phyloP scores from a whole-genome alignment of 345 rosid genomes.

The Kandelia obovata region DNA sequence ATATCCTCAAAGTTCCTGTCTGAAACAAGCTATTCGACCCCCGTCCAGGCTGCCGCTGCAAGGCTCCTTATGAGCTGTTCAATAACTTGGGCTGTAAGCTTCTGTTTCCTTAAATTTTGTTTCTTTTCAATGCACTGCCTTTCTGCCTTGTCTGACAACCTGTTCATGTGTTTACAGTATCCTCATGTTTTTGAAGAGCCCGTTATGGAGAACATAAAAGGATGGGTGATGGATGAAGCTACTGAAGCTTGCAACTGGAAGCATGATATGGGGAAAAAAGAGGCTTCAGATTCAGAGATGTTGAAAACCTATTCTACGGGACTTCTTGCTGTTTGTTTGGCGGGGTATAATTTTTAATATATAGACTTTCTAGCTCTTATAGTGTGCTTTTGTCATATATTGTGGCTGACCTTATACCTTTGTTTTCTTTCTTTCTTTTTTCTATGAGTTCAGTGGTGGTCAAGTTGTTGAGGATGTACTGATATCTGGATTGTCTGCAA shows the following conservation, averaged over 20 bases:
- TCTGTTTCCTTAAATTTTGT: neutral
- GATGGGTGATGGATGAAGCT: slow-evolving; percentile 84
- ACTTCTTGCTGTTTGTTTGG: slow-evolving; percentile 84
- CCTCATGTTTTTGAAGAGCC: slow-evolving; percentile 90
- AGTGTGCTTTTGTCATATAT: slow-evolving; percentile 13
- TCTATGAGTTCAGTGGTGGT: slow-evolving; percentile 56
- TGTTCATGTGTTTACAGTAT: slow-evolving; percentile 43
- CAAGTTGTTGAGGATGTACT: slow-evolving; percentile 89
- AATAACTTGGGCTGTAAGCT: slow-evolving; percentile 57
- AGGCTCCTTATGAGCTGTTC: slow-evolving; percentile 82
- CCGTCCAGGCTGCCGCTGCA: slow-evolving; percentile 82
- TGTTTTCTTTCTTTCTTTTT: slow-evolving; percentile 2
- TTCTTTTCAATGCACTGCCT: slow-evolving; percentile 5
- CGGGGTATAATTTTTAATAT: slow-evolving; percentile 41
- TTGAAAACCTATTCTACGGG: slow-evolving; percentile 86
- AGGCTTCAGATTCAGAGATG: slow-evolving; percentile 78
- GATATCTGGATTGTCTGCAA: slow-evolving; percentile 84
- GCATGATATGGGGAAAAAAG: slow-evolving; percentile 46
- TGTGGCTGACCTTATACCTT: slow-evolving; percentile 6
- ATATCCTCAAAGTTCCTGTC: slow-evolving; percentile 81
- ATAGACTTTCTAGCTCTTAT: neutral
- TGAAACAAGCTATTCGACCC: slow-evolving; percentile 60
- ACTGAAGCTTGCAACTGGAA: slow-evolving; percentile 45
- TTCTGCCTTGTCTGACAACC: slow-evolving; percentile 6
- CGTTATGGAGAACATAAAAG: slow-evolving; percentile 67